Conservation (phyloP, 768 basidiomycete species). For the Psilocybe cubensis region DNA sequence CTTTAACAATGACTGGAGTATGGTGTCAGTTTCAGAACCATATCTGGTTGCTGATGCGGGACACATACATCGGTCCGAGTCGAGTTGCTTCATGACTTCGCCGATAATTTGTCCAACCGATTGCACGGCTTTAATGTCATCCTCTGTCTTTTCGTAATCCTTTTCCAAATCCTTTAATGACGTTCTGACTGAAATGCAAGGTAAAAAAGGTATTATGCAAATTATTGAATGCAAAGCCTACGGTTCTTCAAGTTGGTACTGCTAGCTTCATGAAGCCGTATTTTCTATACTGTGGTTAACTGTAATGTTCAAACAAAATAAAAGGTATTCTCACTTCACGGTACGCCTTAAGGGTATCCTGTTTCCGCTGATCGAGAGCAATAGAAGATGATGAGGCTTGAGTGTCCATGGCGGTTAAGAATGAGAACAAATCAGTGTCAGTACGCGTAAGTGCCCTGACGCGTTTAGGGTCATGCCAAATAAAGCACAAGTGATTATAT, state of each 20-base stretch:
- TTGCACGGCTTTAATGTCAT: slow-evolving; percentile 98
- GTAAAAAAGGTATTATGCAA: not conserved
- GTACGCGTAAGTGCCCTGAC: slow-evolving; percentile 44
- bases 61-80: slow-evolving; percentile 92
- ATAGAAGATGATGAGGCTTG: slow-evolving; percentile 60
- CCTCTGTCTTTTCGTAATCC: slow-evolving; percentile 93
- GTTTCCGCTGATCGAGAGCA: slow-evolving; percentile 69
- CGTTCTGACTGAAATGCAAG: slow-evolving; percentile 69
- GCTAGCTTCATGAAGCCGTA: slow-evolving; percentile 86
- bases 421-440: slow-evolving; percentile 7
- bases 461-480: slow-evolving; percentile 29
- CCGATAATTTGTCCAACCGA: slow-evolving; percentile 99
- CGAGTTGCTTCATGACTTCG: slow-evolving; percentile 98
- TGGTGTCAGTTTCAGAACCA: not conserved
- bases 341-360: slow-evolving; percentile 76
- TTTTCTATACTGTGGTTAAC: slow-evolving; percentile 67
- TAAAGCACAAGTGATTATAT: not conserved
- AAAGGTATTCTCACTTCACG: slow-evolving; percentile 55
- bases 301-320: not conserved
- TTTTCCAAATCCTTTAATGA: slow-evolving; percentile 89
- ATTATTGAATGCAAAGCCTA: slow-evolving; percentile 42
- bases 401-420: slow-evolving; percentile 40
- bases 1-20: slow-evolving; percentile 90
- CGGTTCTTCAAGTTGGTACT: slow-evolving; percentile 90
- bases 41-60: not conserved